Percentiles rank a stretch among this genome's conserved stretches.
These are phyloP conservation scores for Penicillium sp. DNA, from an alignment of 2,329 filamentous ascomycete genomes.

Conservation along the genomic window DNA sequence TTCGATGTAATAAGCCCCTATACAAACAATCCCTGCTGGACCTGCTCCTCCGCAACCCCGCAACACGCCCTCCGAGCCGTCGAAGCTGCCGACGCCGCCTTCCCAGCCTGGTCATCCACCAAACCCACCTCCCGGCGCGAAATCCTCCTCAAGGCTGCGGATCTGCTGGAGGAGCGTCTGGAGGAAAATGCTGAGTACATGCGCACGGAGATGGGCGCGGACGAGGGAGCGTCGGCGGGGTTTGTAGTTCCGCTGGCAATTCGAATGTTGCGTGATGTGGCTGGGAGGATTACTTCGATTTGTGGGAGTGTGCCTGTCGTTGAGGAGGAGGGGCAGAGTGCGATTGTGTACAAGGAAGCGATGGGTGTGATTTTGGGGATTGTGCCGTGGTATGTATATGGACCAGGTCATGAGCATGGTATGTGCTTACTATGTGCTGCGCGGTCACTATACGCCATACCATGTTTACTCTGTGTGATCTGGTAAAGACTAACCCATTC, in stretches of 20 bases:
- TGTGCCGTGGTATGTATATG: conserved; percentile 66
- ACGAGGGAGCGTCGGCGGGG: conserved; percentile 33
- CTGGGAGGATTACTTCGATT: conserved; percentile 50
- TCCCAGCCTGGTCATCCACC: conserved; percentile 65
- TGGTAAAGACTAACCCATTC: neutral
- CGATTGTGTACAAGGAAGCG: conserved; percentile 70
- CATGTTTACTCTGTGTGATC: neutral
- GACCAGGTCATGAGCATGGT: no score
- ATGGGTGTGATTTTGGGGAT: conserved; percentile 77
- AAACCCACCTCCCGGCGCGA: conserved; percentile 64
- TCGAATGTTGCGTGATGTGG: conserved; percentile 51
- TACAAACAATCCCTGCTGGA: conserved; percentile 54
- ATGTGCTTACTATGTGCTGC: no score
- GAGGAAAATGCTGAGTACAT: conserved; percentile 62
- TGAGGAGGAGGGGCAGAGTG: conserved; percentile 55
- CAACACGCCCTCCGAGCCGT: conserved; percentile 47
- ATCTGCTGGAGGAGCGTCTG: conserved; percentile 48
- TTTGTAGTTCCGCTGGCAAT: conserved; percentile 36
- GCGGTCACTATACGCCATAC: no score
- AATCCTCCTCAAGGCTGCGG: conserved; percentile 69
- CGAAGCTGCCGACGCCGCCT: conserved; percentile 63
- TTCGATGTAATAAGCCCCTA: conserved; percentile 57
- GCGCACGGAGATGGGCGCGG: conserved; percentile 56
- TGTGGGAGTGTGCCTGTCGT: conserved; percentile 52
- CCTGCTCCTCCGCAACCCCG: conserved; percentile 55